Base-by-base conservation (phyloP, 257 asterid species). In the Primulina huaijiensis region DNA sequence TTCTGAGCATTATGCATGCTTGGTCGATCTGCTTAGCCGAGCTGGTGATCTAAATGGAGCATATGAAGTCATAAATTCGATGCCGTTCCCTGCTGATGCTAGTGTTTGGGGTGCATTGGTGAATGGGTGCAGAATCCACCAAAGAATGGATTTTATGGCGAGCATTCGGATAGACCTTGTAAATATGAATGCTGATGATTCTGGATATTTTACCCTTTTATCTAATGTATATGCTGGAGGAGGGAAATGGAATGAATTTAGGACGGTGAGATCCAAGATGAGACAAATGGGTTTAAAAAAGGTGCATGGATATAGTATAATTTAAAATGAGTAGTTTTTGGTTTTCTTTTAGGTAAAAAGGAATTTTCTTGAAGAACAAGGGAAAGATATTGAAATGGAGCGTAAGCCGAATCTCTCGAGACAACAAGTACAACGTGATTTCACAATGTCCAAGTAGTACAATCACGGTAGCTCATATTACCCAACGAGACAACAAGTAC, bases 11-110 rank as follows among this genome's bases (percentile, higher is more conserved):
- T 90, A 84, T 63, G 91, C 88, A 2, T 91, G 96, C 69, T 77
- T 90, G 79, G 95, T 92, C n/a, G 98, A 92, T 81, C 77, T 92
- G 76, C 73, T 88, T 60, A 92, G 98, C 75, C 94, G 95, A 57
- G 86, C 86, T 5, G 98, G 97, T 62, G 95, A 90, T 75, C 75
- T 92, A 19, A 78, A 72, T 8, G 89, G 82, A 21, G 97, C 98
- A 0, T 81, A 86, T 72, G 83, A 84, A 74, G 86, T 82, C 43
- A 84, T 92, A 72, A 73, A 65, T 10, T 79, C 89, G 3, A 87
- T 90, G 97, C 86, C 92, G 17, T 73, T 78, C 27, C 77, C 76
- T 30, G 88, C 83, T 66, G 84, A 84, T 74, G 84, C 91, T 72
- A 84, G 95, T 69, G 57, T 87, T 68, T 90, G 96, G 97, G 82